Base-by-base conservation (phyloP, 495 filamentous ascomycete genomes). In the Talaromyces adpressus region DNA sequence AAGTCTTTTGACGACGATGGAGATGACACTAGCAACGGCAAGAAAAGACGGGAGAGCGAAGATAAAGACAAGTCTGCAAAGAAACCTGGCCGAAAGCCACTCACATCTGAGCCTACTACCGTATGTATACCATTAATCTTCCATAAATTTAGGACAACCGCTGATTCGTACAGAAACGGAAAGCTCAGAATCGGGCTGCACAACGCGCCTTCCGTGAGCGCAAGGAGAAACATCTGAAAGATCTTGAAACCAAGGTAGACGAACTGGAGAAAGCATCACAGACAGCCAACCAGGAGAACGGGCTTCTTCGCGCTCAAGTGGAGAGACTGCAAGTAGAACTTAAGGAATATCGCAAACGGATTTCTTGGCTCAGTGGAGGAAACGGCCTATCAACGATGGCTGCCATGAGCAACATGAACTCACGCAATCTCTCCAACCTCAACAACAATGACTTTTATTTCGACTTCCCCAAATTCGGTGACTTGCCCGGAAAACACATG, bases 181-280 rank as follows among this genome's bases (percentile, higher is more conserved):
- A 99, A 77, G 94, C 95, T 11, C 94, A 99, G 71, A 99, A 99
- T 68, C 89, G 94, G 63, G 94, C 95, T 1, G 94, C 94, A 29
- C 94, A 99, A 77, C 85, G 94, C 49, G 94, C 94, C 6, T 99
- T 99, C 84, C 85, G 94, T 25, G 94, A 99, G 72, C 90, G 94
- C 56, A 99, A 99, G 78, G 94, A 99, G 77, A 96, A 91, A 76
- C 94, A 99, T 69, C 71, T 99, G 51, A 96, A 93, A 72, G 95
- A 99, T 69, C 80, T 99, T 27, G 94, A 99, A 74, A 91, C 87
- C 57, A 97, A 97, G 73, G 94, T 98, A 22, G 82, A 90, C 20
- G 92, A 96, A 68, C 78, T 99, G n/a, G 89, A 95, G 72, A 93
- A 93, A 76, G 82, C 84, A 2, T 95, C 93, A 1, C 87, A 96